These are phyloP conservation scores for Saturnispora silvae DNA, from an alignment of 805 yeast species.

Conservation along the genomic window DNA sequence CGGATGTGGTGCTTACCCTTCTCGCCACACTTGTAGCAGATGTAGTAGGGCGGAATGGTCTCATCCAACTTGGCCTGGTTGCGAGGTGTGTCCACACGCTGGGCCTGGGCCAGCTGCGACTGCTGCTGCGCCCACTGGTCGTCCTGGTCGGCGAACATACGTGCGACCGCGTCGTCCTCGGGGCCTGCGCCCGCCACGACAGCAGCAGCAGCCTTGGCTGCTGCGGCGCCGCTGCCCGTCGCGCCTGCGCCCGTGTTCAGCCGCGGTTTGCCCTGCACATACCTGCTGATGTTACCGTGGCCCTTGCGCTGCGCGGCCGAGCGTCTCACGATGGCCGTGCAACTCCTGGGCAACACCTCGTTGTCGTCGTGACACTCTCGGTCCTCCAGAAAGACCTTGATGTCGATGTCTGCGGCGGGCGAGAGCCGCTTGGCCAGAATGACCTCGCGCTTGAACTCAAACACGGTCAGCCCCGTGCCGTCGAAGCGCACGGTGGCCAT, in stretches of 20 bases:
- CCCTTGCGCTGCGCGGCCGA: conserved; percentile 51
- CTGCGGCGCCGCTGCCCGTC: conserved; percentile 12
- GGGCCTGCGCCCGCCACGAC: conserved; percentile 24
- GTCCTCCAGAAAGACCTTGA: conserved; percentile 53
- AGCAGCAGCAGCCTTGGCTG: conserved; percentile 14
- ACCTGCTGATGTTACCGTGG: conserved; percentile 54
- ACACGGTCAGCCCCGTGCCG: conserved; percentile 93
- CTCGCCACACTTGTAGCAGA: conserved; percentile 93
- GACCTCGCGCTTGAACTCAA: conserved; percentile 87
- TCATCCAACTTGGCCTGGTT: conserved; percentile 41
- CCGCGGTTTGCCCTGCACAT: conserved; percentile 63
- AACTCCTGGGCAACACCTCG: conserved; percentile 81
- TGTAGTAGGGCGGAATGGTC: conserved; percentile 89
- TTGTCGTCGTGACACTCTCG: conserved; percentile 77
- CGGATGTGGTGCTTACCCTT: conserved; percentile 90
- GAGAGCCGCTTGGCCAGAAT: conserved; percentile 71
- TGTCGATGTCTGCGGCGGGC: conserved; percentile 75
- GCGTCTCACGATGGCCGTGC: conserved; percentile 71
- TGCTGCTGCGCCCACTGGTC: conserved; percentile 95
- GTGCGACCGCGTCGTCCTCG: conserved; percentile 82
- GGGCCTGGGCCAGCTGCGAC: conserved; percentile 77
- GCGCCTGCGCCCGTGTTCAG: conserved; percentile 34
- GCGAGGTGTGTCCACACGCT: conserved; percentile 40
- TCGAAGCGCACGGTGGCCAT: conserved; percentile 78
- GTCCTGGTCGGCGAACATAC: conserved; percentile 88